Base-by-base conservation (phyloP, 768 basidiomycete genomes). In the Boletus huronensis region DNA sequence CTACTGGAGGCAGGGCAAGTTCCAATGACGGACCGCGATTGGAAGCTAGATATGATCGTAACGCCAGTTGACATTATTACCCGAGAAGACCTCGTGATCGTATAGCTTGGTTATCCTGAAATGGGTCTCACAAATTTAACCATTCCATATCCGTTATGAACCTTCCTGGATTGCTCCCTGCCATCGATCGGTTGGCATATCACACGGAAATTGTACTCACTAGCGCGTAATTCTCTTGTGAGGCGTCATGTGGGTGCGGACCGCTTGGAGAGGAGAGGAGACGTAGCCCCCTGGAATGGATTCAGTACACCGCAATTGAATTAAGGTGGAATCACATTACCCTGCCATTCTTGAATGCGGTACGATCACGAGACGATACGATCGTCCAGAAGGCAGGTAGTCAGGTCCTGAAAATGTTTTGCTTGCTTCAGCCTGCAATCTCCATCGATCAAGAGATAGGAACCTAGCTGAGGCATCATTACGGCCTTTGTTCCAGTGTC, bases 391-490 rank as follows among this genome's bases (percentile, higher is more conserved):
- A 50, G 81, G 80, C 34, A 82, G 68, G 62, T 80, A 75, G 28
- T 69, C 54, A 21, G 63, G 59, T 46, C 70, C 73, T 75, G 45
- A 39, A 53, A 39, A 28, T 14, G 6, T 6, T 45, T 40, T 28
- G 40, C 28, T 52, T 23, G 36, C 48, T 17, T 61, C 48, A 59
- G 47, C 40, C 48, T 38, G 38, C 52, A 45, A 35, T 46, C 38
- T 35, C 6, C 13, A 53, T 48, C 39, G 41, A 54, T 53, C 38
- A 43, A 62, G 38, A 34, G 50, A 58, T 42, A 64, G 52, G 53
- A 64, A 85, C 88, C 82, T 59, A 88, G 78, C 54, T 80, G 80
- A 41, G 88, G 88, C 36, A 82, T 72, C 79, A 91, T 79, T 41
- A 87, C 68, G 10, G 82, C 87, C 56, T 72, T 79, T 16, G 79